Conservation (phyloP, 345 rosid genomes). For the Turritis glabra region DNA sequence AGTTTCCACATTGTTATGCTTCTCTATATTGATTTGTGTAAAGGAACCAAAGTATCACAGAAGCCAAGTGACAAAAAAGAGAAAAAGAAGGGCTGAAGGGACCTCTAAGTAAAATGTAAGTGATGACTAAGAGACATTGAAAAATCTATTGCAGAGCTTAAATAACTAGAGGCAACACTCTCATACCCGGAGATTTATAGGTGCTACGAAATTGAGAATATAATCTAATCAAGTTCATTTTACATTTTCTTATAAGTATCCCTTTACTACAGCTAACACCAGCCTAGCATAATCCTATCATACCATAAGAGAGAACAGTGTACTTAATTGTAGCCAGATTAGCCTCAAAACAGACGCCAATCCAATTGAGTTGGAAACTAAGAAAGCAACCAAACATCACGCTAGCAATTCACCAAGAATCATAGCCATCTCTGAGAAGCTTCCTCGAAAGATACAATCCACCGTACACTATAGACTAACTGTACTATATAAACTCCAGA, state of each 20-base stretch:
- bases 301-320: background rate
- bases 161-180: background rate
- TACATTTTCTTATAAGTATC: background rate
- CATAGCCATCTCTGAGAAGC: background rate
- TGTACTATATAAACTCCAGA: slow-evolving; percentile 15
- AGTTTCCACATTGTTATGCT: background rate
- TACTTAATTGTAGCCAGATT: background rate
- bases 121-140: background rate
- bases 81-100: background rate
- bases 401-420: background rate
- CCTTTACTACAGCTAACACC: background rate
- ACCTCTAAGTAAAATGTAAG: background rate
- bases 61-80: background rate
- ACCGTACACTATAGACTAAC: background rate
- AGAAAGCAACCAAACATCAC: background rate
- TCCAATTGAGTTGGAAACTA: background rate
- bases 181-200: background rate
- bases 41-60: background rate
- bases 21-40: background rate
- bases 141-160: background rate
- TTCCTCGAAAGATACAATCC: background rate
- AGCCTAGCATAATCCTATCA: background rate
- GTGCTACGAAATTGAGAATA: background rate
- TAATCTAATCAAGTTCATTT: background rate
- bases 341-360: background rate